Evolutionary conservation across 805 yeast genomes (phyloP), one percentile per base, ranked within the genome.

Genomic region (Nadsonia fulvescens): DNA sequence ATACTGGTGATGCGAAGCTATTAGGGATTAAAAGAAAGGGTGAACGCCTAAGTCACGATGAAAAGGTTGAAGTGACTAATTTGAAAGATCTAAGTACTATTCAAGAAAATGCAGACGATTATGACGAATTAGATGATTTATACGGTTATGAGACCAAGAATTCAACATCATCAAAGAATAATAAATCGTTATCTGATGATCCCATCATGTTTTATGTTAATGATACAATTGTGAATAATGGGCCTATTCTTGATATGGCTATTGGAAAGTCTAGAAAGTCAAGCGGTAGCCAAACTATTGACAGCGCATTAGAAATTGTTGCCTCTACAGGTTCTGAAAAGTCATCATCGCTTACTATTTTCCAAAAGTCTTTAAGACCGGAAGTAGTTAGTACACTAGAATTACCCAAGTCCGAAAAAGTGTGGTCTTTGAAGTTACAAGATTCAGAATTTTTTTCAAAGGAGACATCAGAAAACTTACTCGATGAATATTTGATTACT

Each of bases 341-440:
- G 1, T 56, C 62, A 5, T 65, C 76, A 8, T 57, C 63, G 12
- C 33, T 83, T 15, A 66, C 72, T 17, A 58, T 73, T 3, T 59
- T 78, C 32, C 62, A 70, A 14, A 78, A 81, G 5, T 58, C 74
- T 3, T 58, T 81, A 8, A 69, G 70, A 32, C 92, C 93, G 1
- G 46, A 44, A 0, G 63, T 81, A 6, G 63, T 66, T 27, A 66
- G 78, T 2, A 70, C 82, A 3, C 56, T 78, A 28, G 70, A 66
- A 33, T 76, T 76, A 40, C 72, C 73, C 12, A 74, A 69, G 42
- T 71, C 75, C 17, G 66, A 71, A 36, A 66, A 71, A 37, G 60
- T 77, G 39, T 82, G 92, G 92, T 74, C 76, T 21, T 47, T 78
- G 15, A 49, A n/a, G n/a, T n/a, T n/a, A n/a, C n/a, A n/a, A n/a